phyloP scores from a whole-genome alignment of 352 stramenopile genomes.

The Phytophthora constricta region DNA sequence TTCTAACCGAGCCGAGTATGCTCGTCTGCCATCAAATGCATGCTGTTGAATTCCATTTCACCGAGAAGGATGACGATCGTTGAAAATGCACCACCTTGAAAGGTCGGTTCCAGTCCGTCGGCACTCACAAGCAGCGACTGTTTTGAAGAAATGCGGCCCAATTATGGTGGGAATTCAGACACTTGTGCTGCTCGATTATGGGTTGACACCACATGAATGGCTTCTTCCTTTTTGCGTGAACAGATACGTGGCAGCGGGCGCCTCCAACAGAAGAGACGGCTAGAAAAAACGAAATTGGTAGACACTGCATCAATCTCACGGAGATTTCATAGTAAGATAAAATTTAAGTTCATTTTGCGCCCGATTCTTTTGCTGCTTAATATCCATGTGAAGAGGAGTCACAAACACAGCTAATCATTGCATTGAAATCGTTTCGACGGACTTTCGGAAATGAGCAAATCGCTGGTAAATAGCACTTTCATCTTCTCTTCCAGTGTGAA shows the following conservation, averaged over 20 bases:
- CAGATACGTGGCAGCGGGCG: slow-evolving; percentile 82
- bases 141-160: slow-evolving; percentile 19
- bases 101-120: background rate
- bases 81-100: background rate
- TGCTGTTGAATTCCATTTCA: background rate
- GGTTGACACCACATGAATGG: too few relatives aligned
- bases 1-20: background rate
- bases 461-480: slow-evolving; percentile 14
- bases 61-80: background rate
- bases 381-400: background rate
- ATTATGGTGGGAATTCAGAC: slow-evolving; percentile 22
- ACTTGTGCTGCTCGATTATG: background rate
- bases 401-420: background rate
- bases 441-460: background rate
- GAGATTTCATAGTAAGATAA: background rate
- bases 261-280: slow-evolving; percentile 60
- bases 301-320: slow-evolving; percentile 49
- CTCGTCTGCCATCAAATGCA: too few relatives aligned
- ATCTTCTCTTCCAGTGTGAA: slow-evolving; percentile 15
- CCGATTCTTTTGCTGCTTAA: background rate
- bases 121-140: too few relatives aligned
- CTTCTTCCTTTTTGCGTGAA: slow-evolving; percentile 12
- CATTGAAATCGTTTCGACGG: background rate
- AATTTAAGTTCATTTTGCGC: background rate
- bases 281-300: slow-evolving; percentile 61